Evolutionary conservation across 257 asterid genomes (phyloP), one percentile per base, ranked within the genome.

Genomic region (Henckelia pumila): DNA sequence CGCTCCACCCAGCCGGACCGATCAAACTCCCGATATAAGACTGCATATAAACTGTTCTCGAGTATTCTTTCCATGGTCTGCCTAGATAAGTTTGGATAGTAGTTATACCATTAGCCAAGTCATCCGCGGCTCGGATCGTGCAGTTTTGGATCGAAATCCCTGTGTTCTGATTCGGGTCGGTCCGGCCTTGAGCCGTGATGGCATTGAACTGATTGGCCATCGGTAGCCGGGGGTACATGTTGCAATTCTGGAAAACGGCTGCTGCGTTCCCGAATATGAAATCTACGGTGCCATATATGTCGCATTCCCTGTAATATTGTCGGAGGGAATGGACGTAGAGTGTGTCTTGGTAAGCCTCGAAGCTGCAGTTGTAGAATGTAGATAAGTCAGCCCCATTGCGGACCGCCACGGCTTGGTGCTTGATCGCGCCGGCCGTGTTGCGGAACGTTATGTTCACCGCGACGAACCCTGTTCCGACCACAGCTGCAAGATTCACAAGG

Each of bases 231-330:
- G 0, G 88, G 30, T 78, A 83, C 16, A 91, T 17, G 76, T 83
- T 85, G 82, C 93, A 86, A 60, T 76, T 66, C 66, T 91, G 96
- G 44, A 91, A 67, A 0, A 88, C 84, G 2, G 25, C 83, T 2
- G 95, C 97, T 0, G 91, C 96, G 23, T 88, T 86, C 7, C 96
- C 97, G 59, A 91, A 91, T 21, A 88, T 84, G 85, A 91, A 91
- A 72, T 91, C 97, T 0, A 91, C 87, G 0, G 97, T 91, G 8
- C 96, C 97, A 63, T 85, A 86, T 24, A 91, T 74, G 60, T 88
- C 88, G 35, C 96, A 88, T 8, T 81, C 82, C 7, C 67, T 29
- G 73, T 91, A 91, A 71, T 88, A 91, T 56, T 91, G 97, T 0
- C 97, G 73, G 24, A 88, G 95, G 20, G 97, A 82, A 59, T 86